Percentiles rank a stretch among this genome's conserved stretches.
phyloP scores from a whole-genome alignment of 129 eudicot species.

The Saussurea involucrata region DNA sequence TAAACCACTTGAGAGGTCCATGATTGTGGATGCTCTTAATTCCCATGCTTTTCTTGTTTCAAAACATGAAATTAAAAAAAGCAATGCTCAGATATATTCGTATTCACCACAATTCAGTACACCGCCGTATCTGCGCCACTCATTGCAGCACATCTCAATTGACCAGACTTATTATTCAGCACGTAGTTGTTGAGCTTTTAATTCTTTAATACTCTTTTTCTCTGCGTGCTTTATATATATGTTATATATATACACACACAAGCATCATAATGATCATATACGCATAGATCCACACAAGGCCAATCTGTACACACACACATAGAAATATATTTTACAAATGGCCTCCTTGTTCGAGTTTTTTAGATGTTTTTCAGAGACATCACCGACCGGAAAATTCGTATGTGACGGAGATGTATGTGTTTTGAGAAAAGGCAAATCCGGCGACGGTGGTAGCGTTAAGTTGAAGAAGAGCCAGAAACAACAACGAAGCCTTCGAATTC shows the following conservation, averaged over 20 bases:
- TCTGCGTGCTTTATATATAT: not conserved
- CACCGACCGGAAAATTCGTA: constrained; percentile 24
- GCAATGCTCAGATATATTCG: not conserved
- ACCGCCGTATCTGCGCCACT: not conserved
- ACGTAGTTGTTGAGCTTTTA: constrained; percentile 2
- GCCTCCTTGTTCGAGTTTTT: constrained; percentile 28
- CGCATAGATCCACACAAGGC: not conserved
- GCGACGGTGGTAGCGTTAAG: not conserved
- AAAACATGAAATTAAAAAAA: not conserved
- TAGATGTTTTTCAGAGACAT: constrained; percentile 30
- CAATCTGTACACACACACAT: constrained; percentile 2
- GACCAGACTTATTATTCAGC: constrained; percentile 24
- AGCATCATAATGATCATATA: too few relatives aligned
- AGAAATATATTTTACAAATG: constrained; percentile 1
- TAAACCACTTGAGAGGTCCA: too few relatives aligned
- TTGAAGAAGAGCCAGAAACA: constrained; percentile 20
- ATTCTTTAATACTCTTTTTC: not conserved
- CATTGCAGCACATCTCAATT: constrained; percentile 29
- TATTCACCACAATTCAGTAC: not conserved
- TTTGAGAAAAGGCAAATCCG: constrained; percentile 20
- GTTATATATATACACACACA: not conserved
- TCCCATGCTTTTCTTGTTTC: not conserved
- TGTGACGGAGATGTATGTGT: constrained; percentile 39
- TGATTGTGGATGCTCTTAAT: too few relatives aligned
- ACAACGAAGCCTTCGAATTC: constrained; percentile 30